These are phyloP conservation scores for Trametes maxima DNA, from an alignment of 768 basidiomycete genomes.

Conservation along the genomic window DNA sequence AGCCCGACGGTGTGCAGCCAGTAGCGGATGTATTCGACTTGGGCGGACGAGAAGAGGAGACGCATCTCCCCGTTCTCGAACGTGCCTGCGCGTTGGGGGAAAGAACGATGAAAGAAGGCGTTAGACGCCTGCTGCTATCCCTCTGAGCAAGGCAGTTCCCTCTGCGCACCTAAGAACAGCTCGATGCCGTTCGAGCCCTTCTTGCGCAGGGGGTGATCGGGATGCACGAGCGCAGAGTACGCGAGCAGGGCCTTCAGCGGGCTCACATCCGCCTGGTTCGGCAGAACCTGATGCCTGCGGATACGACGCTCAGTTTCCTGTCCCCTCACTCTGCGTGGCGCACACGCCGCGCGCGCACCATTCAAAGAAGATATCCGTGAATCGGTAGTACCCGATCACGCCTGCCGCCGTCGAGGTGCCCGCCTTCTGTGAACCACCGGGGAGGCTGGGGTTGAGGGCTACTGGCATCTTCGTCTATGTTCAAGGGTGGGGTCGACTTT, in stretches of 20 bases:
- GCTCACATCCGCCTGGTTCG: slow-evolving; percentile 57
- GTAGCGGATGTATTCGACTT: slow-evolving; percentile 84
- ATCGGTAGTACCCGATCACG: slow-evolving; percentile 77
- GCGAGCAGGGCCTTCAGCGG: slow-evolving; percentile 73
- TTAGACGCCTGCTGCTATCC: background rate
- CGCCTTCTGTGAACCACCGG: background rate
- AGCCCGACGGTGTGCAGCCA: slow-evolving; percentile 78
- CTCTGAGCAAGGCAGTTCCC: background rate
- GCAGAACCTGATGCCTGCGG: slow-evolving; percentile 57
- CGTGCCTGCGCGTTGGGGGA: slow-evolving; percentile 48
- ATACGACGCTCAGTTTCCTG: background rate
- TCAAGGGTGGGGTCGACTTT: background rate
- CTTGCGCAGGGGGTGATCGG: slow-evolving; percentile 70
- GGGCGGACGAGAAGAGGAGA: slow-evolving; percentile 80
- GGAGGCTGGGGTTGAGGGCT: background rate
- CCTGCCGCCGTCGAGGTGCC: slow-evolving; percentile 35
- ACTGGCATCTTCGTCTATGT: slow-evolving; percentile 1
- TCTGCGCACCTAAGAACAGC: slow-evolving; percentile 62
- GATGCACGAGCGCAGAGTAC: slow-evolving; percentile 67
- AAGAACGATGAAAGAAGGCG: background rate
- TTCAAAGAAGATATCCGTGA: slow-evolving; percentile 84
- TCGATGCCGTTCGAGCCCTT: slow-evolving; percentile 67
- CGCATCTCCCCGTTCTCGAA: slow-evolving; percentile 73
- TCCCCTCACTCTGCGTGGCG: background rate
- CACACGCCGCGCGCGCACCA: slow-evolving; percentile 43